A percentile compares a stretch with the other conserved stretches of the same genome.
Evolutionary conservation across 208 protist genomes (phyloP).

Genomic region (Acanthamoeba sp.): DNA sequence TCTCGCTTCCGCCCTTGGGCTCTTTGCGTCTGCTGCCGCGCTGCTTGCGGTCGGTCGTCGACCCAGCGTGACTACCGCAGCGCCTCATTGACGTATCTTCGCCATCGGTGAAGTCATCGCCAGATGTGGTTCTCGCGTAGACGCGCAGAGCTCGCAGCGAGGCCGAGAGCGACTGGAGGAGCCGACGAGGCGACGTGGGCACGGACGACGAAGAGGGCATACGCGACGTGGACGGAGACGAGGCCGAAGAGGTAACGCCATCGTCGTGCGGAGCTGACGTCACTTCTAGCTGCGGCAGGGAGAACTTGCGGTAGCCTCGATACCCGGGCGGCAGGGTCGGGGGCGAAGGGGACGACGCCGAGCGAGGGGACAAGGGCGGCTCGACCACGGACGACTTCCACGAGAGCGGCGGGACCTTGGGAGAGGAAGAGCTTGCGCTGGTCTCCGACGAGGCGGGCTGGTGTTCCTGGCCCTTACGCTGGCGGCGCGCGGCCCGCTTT

Average conservation of each 20-base stretch:
- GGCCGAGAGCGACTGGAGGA: not conserved
- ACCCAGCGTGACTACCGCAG: not conserved
- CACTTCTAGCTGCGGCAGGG: not conserved
- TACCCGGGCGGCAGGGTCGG: not conserved
- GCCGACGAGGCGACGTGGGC: not conserved
- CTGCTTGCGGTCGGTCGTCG: not conserved
- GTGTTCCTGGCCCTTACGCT: not conserved
- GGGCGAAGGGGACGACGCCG: not conserved
- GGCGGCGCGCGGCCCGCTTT: not conserved
- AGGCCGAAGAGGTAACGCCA: not conserved
- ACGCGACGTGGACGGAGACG: not conserved
- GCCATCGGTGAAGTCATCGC: not conserved
- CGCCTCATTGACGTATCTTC: not conserved
- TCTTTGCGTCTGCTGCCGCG: not conserved
- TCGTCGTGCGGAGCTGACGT: not conserved
- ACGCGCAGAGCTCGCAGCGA: conserved; percentile 23
- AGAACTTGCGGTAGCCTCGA: not conserved
- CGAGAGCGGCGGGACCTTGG: not conserved
- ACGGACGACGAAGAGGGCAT: not conserved
- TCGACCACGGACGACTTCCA: not conserved
- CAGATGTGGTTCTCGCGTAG: not conserved
- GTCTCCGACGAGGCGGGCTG: not conserved
- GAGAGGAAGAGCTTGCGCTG: not conserved
- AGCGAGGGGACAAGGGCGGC: not conserved
- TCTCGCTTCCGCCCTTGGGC: not conserved